These are phyloP conservation scores for Stachybotrys chartarum DNA, from an alignment of 2,329 filamentous ascomycete genomes.

Conservation along the genomic window DNA sequence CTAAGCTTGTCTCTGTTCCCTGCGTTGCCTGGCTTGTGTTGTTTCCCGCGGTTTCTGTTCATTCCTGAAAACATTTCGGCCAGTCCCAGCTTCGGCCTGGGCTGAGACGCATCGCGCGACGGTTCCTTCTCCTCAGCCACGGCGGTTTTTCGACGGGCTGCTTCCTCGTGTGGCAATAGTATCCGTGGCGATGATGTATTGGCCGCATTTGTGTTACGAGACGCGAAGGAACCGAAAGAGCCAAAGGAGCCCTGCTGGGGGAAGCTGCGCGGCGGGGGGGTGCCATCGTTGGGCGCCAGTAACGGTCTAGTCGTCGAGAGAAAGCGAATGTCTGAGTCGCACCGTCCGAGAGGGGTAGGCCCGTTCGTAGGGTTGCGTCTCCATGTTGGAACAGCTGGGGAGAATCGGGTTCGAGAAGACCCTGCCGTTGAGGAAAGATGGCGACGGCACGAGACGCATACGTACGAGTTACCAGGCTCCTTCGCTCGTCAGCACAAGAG, in stretches of 20 bases:
- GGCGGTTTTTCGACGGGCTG: slow-evolving; percentile 22
- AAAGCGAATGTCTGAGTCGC: not conserved
- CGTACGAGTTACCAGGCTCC: slow-evolving; percentile 30
- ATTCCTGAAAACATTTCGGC: not conserved
- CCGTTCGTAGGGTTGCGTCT: not conserved
- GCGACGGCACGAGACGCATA: slow-evolving; percentile 31
- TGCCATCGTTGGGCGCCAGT: slow-evolving; percentile 10
- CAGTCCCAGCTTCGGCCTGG: not conserved
- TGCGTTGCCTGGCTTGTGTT: not conserved
- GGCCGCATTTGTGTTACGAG: not conserved
- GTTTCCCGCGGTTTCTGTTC: not conserved
- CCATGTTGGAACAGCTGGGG: not conserved
- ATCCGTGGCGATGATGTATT: slow-evolving; percentile 3
- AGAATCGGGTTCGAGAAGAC: not conserved
- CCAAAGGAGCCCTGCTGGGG: not conserved
- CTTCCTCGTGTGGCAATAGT: slow-evolving; percentile 30
- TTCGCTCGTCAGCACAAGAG: slow-evolving; percentile 8
- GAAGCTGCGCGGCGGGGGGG: slow-evolving; percentile 4
- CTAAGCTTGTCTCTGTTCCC: not conserved
- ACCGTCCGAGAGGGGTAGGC: not conserved
- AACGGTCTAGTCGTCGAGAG: slow-evolving; percentile 19
- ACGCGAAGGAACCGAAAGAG: slow-evolving; percentile 13
- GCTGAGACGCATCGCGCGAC: not conserved
- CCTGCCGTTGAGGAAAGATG: not conserved
- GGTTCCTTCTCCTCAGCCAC: slow-evolving; percentile 1